A percentile compares a stretch with the other conserved stretches of the same genome.
Conservation (phyloP, 169 alveolate species). For the Ichthyophthirius multifiliis region DNA sequence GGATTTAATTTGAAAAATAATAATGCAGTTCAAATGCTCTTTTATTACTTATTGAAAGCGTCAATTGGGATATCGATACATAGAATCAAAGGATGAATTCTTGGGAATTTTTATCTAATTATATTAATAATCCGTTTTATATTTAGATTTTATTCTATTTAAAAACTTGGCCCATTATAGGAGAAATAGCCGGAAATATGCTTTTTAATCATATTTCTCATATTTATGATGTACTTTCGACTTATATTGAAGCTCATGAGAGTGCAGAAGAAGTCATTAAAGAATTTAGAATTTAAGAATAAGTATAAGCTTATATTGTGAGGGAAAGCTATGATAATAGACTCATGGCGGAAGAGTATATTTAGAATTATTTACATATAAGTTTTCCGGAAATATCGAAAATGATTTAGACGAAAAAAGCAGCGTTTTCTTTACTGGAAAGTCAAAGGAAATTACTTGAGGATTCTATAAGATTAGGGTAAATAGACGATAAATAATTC, state of each 20-base stretch:
- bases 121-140: slow-evolving; percentile 19
- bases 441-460: not conserved
- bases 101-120: slow-evolving; percentile 33
- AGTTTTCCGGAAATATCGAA: slow-evolving; percentile 30
- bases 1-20: slow-evolving; percentile 44
- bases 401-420: slow-evolving; percentile 29
- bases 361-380: slow-evolving; percentile 20
- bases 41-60: slow-evolving; percentile 34
- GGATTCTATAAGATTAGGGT: not conserved
- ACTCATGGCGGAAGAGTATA: slow-evolving; percentile 15
- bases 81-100: slow-evolving; percentile 43
- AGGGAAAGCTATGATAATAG: slow-evolving; percentile 22
- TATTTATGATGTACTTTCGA: slow-evolving; percentile 41
- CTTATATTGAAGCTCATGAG: slow-evolving; percentile 36
- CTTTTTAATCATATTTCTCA: slow-evolving; percentile 27
- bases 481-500: slow-evolving; percentile 3
- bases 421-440: slow-evolving; percentile 21
- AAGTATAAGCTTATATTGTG: slow-evolving; percentile 6
- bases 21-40: slow-evolving; percentile 34
- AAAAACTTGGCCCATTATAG: slow-evolving; percentile 12
- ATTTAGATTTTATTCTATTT: slow-evolving; percentile 4
- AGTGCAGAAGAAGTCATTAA: not conserved
- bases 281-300: not conserved
- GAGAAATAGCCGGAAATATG: slow-evolving; percentile 6
- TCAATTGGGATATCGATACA: slow-evolving; percentile 48